phyloP scores from a whole-genome alignment of 1,284 basidiomycete genomes.

The Trametes pubescens region DNA sequence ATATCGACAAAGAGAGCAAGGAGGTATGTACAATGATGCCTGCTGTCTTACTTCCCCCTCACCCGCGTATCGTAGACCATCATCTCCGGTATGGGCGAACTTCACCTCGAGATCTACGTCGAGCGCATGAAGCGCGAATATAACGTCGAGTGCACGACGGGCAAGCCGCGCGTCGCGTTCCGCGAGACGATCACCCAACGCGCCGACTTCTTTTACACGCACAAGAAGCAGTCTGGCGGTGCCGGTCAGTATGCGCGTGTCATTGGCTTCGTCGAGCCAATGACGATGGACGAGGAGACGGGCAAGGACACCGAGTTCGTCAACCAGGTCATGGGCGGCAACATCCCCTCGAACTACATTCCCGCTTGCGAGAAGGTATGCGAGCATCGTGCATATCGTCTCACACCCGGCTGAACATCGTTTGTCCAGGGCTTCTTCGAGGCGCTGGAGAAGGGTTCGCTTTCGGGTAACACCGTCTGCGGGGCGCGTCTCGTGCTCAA shows the following conservation, averaged over 20 bases:
- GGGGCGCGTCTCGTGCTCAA: conserved; percentile 90
- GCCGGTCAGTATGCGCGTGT: conserved; percentile 97
- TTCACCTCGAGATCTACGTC: conserved; percentile 99
- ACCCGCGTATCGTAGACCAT: conserved; percentile 77
- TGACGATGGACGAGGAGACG: conserved; percentile 81
- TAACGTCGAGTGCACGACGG: conserved; percentile 92
- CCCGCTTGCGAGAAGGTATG: conserved; percentile 93
- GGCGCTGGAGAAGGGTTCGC: conserved; percentile 90
- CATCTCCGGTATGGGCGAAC: conserved; percentile 99
- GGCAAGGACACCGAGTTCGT: conserved; percentile 91
- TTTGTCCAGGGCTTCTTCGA: conserved; percentile 89
- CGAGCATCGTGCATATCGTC: not conserved
- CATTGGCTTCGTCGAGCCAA: conserved; percentile 92
- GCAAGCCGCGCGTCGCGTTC: conserved; percentile 97
- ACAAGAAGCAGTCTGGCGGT: conserved; percentile 99
- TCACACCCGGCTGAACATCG: not conserved
- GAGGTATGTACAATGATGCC: conserved; percentile 62
- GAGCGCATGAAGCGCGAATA: conserved; percentile 99
- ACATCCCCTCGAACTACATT: conserved; percentile 91
- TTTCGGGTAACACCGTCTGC: conserved; percentile 90
- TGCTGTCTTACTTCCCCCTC: not conserved
- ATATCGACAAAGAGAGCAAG: conserved; percentile 93
- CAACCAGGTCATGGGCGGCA: conserved; percentile 91
- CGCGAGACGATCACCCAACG: conserved; percentile 91
- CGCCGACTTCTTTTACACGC: conserved; percentile 90